Percentiles rank a stretch among this genome's conserved stretches.
Evolutionary conservation across 75 land plant species (phyloP).

Genomic region (Sequoiadendron giganteum): DNA sequence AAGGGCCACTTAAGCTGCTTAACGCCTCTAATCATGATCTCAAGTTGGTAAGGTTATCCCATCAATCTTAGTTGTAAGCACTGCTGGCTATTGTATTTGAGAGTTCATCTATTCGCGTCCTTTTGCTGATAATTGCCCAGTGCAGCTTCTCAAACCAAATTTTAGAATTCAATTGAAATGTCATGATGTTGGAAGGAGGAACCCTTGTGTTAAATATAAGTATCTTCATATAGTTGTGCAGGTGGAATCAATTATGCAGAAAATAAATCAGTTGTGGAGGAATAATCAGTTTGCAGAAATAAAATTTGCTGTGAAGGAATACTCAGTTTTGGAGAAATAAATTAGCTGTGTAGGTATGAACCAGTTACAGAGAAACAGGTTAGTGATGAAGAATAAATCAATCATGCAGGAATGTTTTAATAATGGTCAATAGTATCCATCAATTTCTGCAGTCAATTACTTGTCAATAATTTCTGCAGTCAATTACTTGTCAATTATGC

Average conservation of each 20-base stretch:
- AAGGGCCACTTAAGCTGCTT: background rate
- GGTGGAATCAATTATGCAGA: background rate
- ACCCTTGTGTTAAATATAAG: background rate
- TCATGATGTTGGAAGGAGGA: background rate
- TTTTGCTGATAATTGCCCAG: background rate
- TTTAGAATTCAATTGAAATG: background rate
- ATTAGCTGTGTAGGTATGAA: background rate
- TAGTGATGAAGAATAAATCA: background rate
- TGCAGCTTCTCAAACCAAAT: background rate
- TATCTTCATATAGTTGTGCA: background rate
- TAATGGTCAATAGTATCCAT: background rate
- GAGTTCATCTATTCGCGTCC: background rate
- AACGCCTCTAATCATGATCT: background rate
- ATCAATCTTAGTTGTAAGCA: background rate
- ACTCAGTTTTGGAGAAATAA: background rate
- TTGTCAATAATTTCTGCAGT: background rate
- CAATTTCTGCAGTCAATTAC: too few relatives aligned
- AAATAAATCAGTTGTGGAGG: background rate
- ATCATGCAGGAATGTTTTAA: background rate
- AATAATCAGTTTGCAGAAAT: background rate
- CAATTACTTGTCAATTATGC: background rate
- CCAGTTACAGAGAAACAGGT: background rate
- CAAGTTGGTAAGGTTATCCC: background rate
- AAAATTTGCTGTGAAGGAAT: background rate
- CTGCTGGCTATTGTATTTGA: background rate